Evolutionary conservation across 164 flowering plant genomes (phyloP).

Genomic region (Euptelea pleiosperma): DNA sequence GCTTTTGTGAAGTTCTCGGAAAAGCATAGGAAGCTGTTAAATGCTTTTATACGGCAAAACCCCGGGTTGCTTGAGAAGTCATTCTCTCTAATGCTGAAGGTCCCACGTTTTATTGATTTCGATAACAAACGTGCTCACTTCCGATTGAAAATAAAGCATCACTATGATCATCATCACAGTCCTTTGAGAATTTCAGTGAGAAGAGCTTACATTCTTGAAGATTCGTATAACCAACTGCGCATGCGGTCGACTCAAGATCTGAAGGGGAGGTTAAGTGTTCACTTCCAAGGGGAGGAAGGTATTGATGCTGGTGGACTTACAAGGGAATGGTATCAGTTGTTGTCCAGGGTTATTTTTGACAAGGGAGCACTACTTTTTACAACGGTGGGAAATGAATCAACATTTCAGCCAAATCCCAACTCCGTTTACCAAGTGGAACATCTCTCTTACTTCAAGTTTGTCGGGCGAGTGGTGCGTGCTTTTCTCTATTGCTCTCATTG

Average conservation of each 20-base stretch:
- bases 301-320: slow-evolving; percentile 99
- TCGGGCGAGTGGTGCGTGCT: slow-evolving; percentile 87
- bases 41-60: slow-evolving; percentile 91
- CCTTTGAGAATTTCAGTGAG: slow-evolving; percentile 91
- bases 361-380: slow-evolving; percentile 95
- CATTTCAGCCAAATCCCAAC: slow-evolving; percentile 98
- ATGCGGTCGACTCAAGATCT: slow-evolving; percentile 89
- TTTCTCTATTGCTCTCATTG: slow-evolving; percentile 16
- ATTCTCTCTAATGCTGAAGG: slow-evolving; percentile 91
- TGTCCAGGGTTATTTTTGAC: slow-evolving; percentile 95
- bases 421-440: slow-evolving; percentile 97
- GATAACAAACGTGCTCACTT: slow-evolving; percentile 91
- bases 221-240: slow-evolving; percentile 93
- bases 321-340: slow-evolving; percentile 96
- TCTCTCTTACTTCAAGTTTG: slow-evolving; percentile 96
- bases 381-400: slow-evolving; percentile 95
- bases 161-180: slow-evolving; percentile 91
- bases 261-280: slow-evolving; percentile 89
- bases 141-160: slow-evolving; percentile 90
- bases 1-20: slow-evolving; percentile 89
- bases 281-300: slow-evolving; percentile 99
- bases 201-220: slow-evolving; percentile 96
- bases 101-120: slow-evolving; percentile 92
- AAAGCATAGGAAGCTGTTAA: slow-evolving; percentile 83
- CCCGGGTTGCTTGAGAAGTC: slow-evolving; percentile 97